Conservation (phyloP, 352 stramenopile species). For the Phytophthora megakarya region DNA sequence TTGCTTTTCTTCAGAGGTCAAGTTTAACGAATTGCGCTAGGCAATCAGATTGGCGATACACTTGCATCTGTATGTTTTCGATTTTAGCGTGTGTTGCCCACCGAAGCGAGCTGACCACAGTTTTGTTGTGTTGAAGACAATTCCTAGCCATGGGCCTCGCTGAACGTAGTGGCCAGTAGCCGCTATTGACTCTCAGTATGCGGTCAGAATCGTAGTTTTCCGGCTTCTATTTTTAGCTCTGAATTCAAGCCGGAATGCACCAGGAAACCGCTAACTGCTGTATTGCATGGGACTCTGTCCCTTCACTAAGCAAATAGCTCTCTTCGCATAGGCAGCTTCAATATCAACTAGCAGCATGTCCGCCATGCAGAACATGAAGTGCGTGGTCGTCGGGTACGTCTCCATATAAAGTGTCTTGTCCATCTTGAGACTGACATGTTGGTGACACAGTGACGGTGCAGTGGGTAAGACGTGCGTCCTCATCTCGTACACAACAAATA, state of each 20-base stretch:
- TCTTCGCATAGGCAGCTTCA: slow-evolving; percentile 7
- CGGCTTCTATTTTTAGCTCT: slow-evolving; percentile 43
- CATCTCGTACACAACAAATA: slow-evolving; percentile 97
- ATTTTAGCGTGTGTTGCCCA: background rate
- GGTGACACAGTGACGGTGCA: slow-evolving; percentile 87
- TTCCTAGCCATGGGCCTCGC: slow-evolving; percentile 10
- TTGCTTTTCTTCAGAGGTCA: slow-evolving; percentile 54
- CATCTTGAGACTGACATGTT: slow-evolving; percentile 8
- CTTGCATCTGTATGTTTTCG: slow-evolving; percentile 1
- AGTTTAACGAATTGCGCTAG: slow-evolving; percentile 69
- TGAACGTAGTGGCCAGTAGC: slow-evolving; percentile 24
- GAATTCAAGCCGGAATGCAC: slow-evolving; percentile 46
- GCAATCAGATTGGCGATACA: too few species aligned
- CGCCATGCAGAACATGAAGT: slow-evolving; percentile 96
- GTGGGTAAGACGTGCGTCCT: slow-evolving; percentile 97
- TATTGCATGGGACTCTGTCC: slow-evolving; percentile 7
- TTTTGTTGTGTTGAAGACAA: slow-evolving; percentile 3
- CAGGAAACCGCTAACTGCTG: slow-evolving; percentile 29
- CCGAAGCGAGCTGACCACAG: slow-evolving; percentile 14
- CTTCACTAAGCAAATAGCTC: slow-evolving; percentile 33
- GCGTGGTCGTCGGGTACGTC: slow-evolving; percentile 88
- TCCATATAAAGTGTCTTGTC: slow-evolving; percentile 1
- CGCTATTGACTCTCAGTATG: slow-evolving; percentile 31
- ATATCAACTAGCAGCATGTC: slow-evolving; percentile 32
- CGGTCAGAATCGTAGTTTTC: slow-evolving; percentile 15